Base-by-base conservation (phyloP, 2,329 filamentous ascomycete species). In the Sporothrix phasma region DNA sequence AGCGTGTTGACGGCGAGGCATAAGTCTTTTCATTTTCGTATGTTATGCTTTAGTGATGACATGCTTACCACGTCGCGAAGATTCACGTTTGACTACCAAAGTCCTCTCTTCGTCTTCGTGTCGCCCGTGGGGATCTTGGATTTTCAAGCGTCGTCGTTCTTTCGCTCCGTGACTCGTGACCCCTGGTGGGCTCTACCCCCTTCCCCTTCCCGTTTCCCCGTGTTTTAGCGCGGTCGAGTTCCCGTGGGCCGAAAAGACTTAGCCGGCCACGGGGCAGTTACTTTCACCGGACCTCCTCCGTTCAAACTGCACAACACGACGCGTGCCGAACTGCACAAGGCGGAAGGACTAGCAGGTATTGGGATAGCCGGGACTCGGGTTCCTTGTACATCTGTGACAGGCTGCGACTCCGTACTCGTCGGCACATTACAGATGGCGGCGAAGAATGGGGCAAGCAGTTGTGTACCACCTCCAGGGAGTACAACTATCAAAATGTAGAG, bases 161-260 rank as follows among this genome's bases (percentile, higher is more conserved):
- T n/a, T n/a, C n/a, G n/a, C n/a, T n/a, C n/a, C n/a, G n/a, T n/a
- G n/a, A n/a, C n/a, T n/a, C n/a, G n/a, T n/a, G n/a, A n/a, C n/a
- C n/a, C n/a, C n/a, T n/a, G n/a, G n/a, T n/a, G n/a, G n/a, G n/a
- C n/a, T n/a, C n/a, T n/a, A n/a, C n/a, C n/a, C n/a, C n/a, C n/a
- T n/a, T n/a, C n/a, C n/a, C n/a, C n/a, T n/a, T n/a, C 39, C 58
- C 58, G 43, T 37, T 61, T 22, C 41, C 26, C 58, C 58, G 58
- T 61, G 22, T 45, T 47, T 47, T 29, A 22, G 22, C n/a, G 8
- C 26, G n/a, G 43, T 3, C 22, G 43, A n/a, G 17, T 61, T 61
- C 58, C 58, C 41, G 41, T 61, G 41, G 58, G 58, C 58, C 58
- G 58, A 61, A 61, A 49, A 26, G 43, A 11, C 59, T 39, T 39